A percentile compares a stretch with the other conserved stretches of the same genome.
Conservation (phyloP, 2,329 filamentous ascomycete genomes). For the Drechslerella dactyloides region DNA sequence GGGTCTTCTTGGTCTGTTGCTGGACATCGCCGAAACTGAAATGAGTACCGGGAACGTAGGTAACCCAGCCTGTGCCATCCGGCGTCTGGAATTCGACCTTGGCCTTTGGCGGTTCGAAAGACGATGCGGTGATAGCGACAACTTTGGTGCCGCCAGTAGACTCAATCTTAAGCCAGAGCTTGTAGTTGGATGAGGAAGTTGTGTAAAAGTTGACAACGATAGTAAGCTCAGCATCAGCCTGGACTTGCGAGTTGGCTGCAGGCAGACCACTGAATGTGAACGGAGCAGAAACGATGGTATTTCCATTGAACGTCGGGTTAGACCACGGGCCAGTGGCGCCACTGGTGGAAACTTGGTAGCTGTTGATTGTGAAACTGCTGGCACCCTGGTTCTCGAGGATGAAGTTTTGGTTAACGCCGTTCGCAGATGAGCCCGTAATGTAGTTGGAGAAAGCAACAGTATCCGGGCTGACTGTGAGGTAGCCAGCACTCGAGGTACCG, state of each 20-base stretch:
- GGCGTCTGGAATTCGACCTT: constrained; percentile 65
- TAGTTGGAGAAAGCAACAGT: constrained; percentile 63
- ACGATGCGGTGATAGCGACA: constrained; percentile 62
- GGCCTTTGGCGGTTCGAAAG: constrained; percentile 62
- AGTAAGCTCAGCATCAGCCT: constrained; percentile 56
- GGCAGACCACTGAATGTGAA: constrained; percentile 64
- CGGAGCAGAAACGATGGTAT: constrained; percentile 58
- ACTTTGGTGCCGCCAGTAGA: constrained; percentile 64
- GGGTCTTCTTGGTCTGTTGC: constrained; percentile 62
- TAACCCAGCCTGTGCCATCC: constrained; percentile 63
- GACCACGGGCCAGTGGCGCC: constrained; percentile 62
- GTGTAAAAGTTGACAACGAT: constrained; percentile 63
- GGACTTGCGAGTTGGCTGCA: constrained; percentile 58
- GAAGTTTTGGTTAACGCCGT: constrained; percentile 60
- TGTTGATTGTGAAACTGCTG: constrained; percentile 59
- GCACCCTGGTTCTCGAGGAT: constrained; percentile 64
- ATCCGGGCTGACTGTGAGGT: constrained; percentile 62
- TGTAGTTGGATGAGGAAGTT: constrained; percentile 61
- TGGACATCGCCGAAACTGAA: constrained; percentile 67
- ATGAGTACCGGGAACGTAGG: constrained; percentile 59
- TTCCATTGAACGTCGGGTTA: constrained; percentile 56
- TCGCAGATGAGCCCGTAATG: constrained; percentile 59
- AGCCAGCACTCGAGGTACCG: constrained; percentile 60
- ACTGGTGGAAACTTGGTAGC: constrained; percentile 60
- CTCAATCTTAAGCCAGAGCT: constrained; percentile 61